Evolutionary conservation across 345 rosid genomes (phyloP), one percentile per base, ranked within the genome.

Genomic region (Erucastrum elatum): DNA sequence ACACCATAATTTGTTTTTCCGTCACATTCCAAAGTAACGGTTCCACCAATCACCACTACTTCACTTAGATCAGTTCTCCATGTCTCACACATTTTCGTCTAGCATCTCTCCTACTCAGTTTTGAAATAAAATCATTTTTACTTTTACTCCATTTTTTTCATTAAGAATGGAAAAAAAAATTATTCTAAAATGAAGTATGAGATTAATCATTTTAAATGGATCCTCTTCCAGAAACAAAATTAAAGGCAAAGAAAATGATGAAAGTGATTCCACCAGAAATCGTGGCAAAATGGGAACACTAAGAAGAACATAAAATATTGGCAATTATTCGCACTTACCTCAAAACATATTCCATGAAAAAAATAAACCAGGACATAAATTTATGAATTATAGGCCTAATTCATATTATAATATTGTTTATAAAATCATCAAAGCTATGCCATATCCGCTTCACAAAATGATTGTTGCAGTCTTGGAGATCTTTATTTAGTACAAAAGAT

Each of bases 1-100:
- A 63, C 78, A 80, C 82, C 78, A 80, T 58, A 72, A 21, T 56
- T 44, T 64, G 71, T 3, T n/a, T 21, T 46, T 41, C 81, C 65
- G 21, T 5, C 37, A 29, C 37, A 34, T 0, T 5, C 37, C 72
- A 77, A 77, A 77, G 67, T 56, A 44, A 66, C 67, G 81, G 66
- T 66, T 6, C 82, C 56, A 59, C 77, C 77, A 71, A 56, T 65
- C 51, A 44, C 41, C 53, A 10, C 64, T 59, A 31, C 56, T 78
- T 78, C 72, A 59, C 41, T 44, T 77, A 34, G 31, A 29, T 29
- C 31, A 2, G 31, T 37, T 51, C 71, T 70, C 75, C 65, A 77
- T 63, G 63, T 25, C 1, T 49, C 30, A 29, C 71, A 55, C 66
- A 77, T 61, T 21, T 16, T 53, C 21, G 58, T 66, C 29, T 26